A percentile compares a stretch with the other conserved stretches of the same genome.
These are phyloP conservation scores for Mucor indicus DNA, from an alignment of 371 early-diverging fungal genomes.

Conservation along the genomic window DNA sequence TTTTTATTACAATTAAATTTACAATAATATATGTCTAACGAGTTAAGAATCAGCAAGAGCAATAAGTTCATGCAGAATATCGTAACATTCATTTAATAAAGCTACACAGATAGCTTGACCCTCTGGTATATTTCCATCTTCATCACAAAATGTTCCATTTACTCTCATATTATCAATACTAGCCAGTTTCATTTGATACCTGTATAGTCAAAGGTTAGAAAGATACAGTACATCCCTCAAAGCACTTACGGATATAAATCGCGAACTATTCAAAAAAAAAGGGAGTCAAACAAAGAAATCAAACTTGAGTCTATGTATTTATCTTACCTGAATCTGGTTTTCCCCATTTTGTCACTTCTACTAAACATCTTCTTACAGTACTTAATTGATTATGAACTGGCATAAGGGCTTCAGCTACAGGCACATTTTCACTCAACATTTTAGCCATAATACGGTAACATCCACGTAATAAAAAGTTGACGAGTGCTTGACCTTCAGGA, in stretches of 20 bases:
- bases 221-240: no score
- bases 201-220: no score
- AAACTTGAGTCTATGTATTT: not conserved
- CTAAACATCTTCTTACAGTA: conserved; percentile 77
- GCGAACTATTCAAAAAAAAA: conserved; percentile 37
- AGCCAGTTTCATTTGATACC: conserved; percentile 81
- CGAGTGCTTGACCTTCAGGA: conserved; percentile 69
- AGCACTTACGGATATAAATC: conserved; percentile 75
- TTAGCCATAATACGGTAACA: conserved; percentile 87
- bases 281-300: no score
- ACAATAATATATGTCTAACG: no score
- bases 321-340: conserved; percentile 65
- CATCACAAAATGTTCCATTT: conserved; percentile 85
- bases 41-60: conserved; percentile 18
- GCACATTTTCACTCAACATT: conserved; percentile 77
- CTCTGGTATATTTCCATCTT: conserved; percentile 81
- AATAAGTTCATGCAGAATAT: conserved; percentile 76
- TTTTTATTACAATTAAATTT: no score
- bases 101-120: conserved; percentile 83
- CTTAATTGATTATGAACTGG: conserved; percentile 82
- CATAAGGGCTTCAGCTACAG: conserved; percentile 84
- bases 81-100: conserved; percentile 85
- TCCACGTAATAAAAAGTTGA: conserved; percentile 83
- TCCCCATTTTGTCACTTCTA: conserved; percentile 83
- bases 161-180: conserved; percentile 79